These are phyloP conservation scores for Holtermannia corniformis DNA, from an alignment of 768 basidiomycete genomes.

Conservation along the genomic window DNA sequence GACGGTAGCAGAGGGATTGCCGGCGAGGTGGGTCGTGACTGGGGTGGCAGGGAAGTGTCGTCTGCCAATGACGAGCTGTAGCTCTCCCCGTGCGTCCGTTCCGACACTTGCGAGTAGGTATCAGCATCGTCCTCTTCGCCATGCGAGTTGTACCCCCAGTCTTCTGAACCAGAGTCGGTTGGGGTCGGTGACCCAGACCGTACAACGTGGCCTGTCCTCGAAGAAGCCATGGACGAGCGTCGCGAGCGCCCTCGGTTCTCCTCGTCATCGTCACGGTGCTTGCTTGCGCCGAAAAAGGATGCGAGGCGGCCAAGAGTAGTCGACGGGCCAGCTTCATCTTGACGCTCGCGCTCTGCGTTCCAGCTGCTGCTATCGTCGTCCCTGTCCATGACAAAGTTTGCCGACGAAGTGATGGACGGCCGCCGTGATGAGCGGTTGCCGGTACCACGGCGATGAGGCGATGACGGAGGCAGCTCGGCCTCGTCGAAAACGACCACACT, in stretches of 20 bases:
- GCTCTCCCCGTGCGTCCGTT: slow-evolving; percentile 29
- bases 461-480: background rate
- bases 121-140: slow-evolving; percentile 29
- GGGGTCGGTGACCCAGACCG: slow-evolving; percentile 16
- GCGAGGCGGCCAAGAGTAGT: slow-evolving; percentile 25
- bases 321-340: slow-evolving; percentile 10
- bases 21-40: slow-evolving; percentile 40
- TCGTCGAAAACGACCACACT: background rate
- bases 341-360: slow-evolving; percentile 9
- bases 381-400: background rate
- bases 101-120: slow-evolving; percentile 23
- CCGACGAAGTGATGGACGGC: background rate
- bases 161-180: slow-evolving; percentile 21
- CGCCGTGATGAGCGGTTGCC: background rate
- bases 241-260: background rate
- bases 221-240: background rate
- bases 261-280: background rate
- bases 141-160: slow-evolving; percentile 37
- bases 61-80: slow-evolving; percentile 38
- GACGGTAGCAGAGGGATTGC: slow-evolving; percentile 35
- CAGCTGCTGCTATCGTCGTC: background rate
- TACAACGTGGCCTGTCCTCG: background rate
- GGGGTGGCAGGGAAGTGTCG: slow-evolving; percentile 41
- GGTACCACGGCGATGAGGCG: background rate
- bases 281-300: slow-evolving; percentile 21